A percentile compares a stretch with the other conserved stretches of the same genome.
phyloP scores from a whole-genome alignment of 2,329 filamentous ascomycete species.

The Aspergillus pseudonomiae region DNA sequence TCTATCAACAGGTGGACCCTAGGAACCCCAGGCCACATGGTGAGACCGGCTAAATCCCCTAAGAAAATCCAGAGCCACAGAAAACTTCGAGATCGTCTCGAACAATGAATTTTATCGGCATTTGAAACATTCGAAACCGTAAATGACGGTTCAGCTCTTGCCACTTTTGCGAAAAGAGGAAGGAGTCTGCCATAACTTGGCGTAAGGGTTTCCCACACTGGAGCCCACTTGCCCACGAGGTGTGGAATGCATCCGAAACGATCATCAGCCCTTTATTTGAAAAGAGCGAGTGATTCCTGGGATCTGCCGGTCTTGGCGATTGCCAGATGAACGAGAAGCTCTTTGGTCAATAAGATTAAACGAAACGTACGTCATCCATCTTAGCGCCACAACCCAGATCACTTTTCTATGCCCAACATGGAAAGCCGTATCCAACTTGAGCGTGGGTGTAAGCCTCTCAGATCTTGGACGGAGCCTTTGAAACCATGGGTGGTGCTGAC shows the following conservation, averaged over 20 bases:
- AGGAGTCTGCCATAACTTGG: conserved; percentile 1
- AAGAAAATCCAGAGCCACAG: not conserved
- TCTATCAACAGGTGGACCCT: conserved; percentile 19
- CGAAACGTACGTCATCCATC: conserved; percentile 16
- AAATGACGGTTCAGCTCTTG: conserved; percentile 1
- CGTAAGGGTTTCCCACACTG: conserved; percentile 5
- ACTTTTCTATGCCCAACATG: conserved; percentile 14
- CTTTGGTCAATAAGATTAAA: conserved; percentile 14
- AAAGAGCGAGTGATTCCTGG: conserved; percentile 12
- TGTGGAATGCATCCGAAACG: conserved; percentile 7
- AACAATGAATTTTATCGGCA: not conserved
- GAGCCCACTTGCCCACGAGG: conserved; percentile 7
- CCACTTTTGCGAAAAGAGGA: not conserved
- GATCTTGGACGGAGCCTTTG: conserved; percentile 18
- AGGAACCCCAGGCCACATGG: conserved; percentile 25
- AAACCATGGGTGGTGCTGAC: conserved; percentile 23
- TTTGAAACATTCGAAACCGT: conserved; percentile 2
- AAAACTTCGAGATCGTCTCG: not conserved
- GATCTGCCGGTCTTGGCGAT: conserved; percentile 25
- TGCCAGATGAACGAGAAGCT: conserved; percentile 17
- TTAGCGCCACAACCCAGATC: conserved; percentile 12
- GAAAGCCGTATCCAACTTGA: conserved; percentile 12
- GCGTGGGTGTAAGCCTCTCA: conserved; percentile 12
- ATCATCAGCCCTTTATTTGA: conserved; percentile 17
- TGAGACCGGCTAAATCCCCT: conserved; percentile 7